A percentile compares a stretch with the other conserved stretches of the same genome.
These are phyloP conservation scores for Tuber aestivum DNA, from an alignment of 495 filamentous ascomycete species.

Conservation along the genomic window DNA sequence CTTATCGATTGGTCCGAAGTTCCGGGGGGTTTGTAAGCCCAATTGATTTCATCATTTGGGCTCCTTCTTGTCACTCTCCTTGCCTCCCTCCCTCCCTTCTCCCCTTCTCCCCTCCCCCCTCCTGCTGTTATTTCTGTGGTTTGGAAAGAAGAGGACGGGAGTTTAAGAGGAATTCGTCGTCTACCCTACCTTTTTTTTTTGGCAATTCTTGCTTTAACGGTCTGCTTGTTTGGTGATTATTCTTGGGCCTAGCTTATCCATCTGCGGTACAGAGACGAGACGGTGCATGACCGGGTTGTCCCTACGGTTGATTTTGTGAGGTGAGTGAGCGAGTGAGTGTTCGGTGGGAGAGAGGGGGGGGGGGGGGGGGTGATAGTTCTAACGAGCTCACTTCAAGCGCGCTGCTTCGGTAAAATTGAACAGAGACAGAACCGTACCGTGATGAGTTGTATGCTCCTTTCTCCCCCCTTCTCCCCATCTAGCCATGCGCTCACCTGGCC, in stretches of 20 bases:
- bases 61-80: background rate
- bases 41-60: conserved; percentile 20
- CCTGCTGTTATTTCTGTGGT: background rate
- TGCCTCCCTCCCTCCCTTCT: background rate
- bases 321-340: background rate
- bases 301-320: background rate
- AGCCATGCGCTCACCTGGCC: background rate
- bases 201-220: background rate
- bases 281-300: background rate
- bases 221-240: background rate
- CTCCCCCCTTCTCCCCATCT: background rate
- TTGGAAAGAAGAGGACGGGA: background rate
- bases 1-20: conserved; percentile 24
- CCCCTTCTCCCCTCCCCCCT: background rate
- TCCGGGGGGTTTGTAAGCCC: background rate
- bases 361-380: background rate
- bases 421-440: conserved; percentile 31
- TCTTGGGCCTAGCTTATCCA: background rate
- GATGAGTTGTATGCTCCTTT: conserved; percentile 23
- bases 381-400: background rate
- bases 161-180: background rate
- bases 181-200: background rate
- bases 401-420: conserved; percentile 9
- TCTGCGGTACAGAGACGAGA: background rate
- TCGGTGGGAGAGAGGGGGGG: background rate